Evolutionary conservation across 2,329 filamentous ascomycete species (phyloP).

Genomic region (Fusarium praegraminearum): DNA sequence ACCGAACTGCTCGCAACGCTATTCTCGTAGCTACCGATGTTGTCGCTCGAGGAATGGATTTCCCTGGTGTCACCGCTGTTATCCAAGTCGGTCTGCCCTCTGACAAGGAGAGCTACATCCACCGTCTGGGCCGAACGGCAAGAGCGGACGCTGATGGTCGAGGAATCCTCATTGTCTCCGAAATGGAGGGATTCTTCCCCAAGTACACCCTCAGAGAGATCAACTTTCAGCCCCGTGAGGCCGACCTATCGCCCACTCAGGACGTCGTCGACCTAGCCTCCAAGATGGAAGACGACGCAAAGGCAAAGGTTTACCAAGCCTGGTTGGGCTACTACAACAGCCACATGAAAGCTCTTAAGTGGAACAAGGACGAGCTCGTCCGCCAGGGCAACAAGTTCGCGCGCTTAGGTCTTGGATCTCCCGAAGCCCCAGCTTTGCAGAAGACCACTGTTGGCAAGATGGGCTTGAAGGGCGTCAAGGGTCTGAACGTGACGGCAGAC

Average conservation of each 20-base stretch:
- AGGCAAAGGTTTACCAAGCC: slow-evolving; percentile 65
- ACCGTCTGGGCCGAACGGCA: slow-evolving; percentile 74
- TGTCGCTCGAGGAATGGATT: slow-evolving; percentile 79
- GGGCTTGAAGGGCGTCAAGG: slow-evolving; percentile 65
- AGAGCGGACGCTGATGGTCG: slow-evolving; percentile 73
- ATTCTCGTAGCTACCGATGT: slow-evolving; percentile 78
- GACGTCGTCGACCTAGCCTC: slow-evolving; percentile 57
- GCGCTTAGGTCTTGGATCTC: slow-evolving; percentile 58
- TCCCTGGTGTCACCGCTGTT: slow-evolving; percentile 75
- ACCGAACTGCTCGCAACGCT: slow-evolving; percentile 63
- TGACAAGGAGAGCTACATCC: slow-evolving; percentile 73
- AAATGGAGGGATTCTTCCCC: slow-evolving; percentile 64
- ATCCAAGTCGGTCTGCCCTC: slow-evolving; percentile 72
- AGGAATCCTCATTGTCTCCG: slow-evolving; percentile 69
- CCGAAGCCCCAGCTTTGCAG: slow-evolving; percentile 61
- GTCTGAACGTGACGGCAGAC: slow-evolving; percentile 61
- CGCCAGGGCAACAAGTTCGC: slow-evolving; percentile 64
- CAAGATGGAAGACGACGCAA: slow-evolving; percentile 58
- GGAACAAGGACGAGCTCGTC: slow-evolving; percentile 61
- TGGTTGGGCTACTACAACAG: slow-evolving; percentile 70
- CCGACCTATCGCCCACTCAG: slow-evolving; percentile 58
- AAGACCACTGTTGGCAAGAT: slow-evolving; percentile 67
- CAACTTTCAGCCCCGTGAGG: slow-evolving; percentile 60
- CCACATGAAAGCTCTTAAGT: slow-evolving; percentile 59
- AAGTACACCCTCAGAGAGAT: slow-evolving; percentile 66